Evolutionary conservation across 257 asterid species (phyloP).

Genomic region (Forsythia viridissima): DNA sequence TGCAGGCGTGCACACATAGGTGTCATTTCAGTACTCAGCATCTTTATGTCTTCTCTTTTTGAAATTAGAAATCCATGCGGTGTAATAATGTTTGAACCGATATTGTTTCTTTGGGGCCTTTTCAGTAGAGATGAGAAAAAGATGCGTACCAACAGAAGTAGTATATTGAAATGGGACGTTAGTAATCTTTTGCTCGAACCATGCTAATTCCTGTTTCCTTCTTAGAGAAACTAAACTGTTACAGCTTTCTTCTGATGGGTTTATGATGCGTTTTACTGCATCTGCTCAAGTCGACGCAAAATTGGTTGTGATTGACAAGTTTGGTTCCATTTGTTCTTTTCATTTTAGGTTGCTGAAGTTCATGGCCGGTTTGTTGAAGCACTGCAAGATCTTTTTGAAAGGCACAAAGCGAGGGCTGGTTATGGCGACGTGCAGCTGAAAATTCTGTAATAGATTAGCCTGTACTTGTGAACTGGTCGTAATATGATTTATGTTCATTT

Average conservation of each 20-base stretch:
- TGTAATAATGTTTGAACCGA: neutral
- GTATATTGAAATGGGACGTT: no score
- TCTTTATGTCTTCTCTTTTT: neutral
- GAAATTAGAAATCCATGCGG: neutral
- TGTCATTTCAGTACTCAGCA: no score
- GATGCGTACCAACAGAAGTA: no score
- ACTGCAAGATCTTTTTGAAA: conserved; percentile 60
- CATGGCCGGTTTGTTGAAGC: conserved; percentile 66
- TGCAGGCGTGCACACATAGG: no score
- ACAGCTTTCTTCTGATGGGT: neutral
- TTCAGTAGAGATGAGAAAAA: no score
- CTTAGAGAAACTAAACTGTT: neutral
- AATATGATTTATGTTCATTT: neutral
- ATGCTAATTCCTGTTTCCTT: neutral
- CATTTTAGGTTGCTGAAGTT: conserved; percentile 58
- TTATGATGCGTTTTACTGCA: neutral
- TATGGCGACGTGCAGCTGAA: conserved; percentile 46
- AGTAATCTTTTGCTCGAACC: no score
- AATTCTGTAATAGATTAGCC: conserved; percentile 41
- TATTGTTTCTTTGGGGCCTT: no score
- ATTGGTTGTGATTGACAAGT: neutral
- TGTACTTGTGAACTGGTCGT: conserved; percentile 8
- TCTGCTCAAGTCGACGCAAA: neutral
- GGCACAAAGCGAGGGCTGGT: conserved; percentile 71
- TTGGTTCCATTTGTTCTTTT: neutral